phyloP scores from a whole-genome alignment of 208 protist species.

The Crithidia acanthocephali region DNA sequence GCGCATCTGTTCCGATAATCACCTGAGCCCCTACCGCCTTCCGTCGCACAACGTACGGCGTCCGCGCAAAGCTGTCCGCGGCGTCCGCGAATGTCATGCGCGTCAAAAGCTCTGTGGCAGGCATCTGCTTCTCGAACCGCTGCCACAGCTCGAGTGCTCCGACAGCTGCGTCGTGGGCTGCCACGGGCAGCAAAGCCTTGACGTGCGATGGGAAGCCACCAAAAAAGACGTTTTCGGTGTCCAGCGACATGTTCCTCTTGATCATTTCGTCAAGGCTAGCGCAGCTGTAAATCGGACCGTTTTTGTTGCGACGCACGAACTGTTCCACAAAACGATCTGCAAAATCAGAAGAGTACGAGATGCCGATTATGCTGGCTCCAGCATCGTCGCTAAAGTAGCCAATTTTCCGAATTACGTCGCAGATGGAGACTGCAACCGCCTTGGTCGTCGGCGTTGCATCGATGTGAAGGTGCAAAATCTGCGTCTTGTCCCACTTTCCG shows the following conservation, averaged over 20 bases:
- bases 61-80: slow-evolving; percentile 64
- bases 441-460: slow-evolving; percentile 20
- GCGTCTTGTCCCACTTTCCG: slow-evolving; percentile 52
- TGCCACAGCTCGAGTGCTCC: slow-evolving; percentile 43
- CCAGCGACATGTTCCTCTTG: slow-evolving; percentile 30
- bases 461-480: slow-evolving; percentile 59
- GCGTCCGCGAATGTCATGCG: slow-evolving; percentile 63
- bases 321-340: slow-evolving; percentile 27
- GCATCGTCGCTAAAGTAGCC: slow-evolving; percentile 63
- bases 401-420: slow-evolving; percentile 63
- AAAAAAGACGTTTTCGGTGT: slow-evolving; percentile 46
- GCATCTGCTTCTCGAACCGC: slow-evolving; percentile 28
- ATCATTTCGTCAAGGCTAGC: slow-evolving; percentile 49
- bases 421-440: slow-evolving; percentile 40
- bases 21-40: slow-evolving; percentile 46
- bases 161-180: slow-evolving; percentile 33
- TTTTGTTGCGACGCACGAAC: slow-evolving; percentile 35
- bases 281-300: slow-evolving; percentile 60
- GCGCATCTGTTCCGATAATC: slow-evolving; percentile 53
- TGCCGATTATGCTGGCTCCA: slow-evolving; percentile 46
- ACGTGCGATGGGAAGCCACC: slow-evolving; percentile 53
- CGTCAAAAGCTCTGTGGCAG: slow-evolving; percentile 49
- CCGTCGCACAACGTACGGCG: slow-evolving; percentile 52
- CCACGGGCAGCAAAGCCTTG: slow-evolving; percentile 34
- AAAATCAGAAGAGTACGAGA: slow-evolving; percentile 49